Evolutionary conservation across 495 filamentous ascomycete species (phyloP).

Genomic region (Aspergillus mulundensis): DNA sequence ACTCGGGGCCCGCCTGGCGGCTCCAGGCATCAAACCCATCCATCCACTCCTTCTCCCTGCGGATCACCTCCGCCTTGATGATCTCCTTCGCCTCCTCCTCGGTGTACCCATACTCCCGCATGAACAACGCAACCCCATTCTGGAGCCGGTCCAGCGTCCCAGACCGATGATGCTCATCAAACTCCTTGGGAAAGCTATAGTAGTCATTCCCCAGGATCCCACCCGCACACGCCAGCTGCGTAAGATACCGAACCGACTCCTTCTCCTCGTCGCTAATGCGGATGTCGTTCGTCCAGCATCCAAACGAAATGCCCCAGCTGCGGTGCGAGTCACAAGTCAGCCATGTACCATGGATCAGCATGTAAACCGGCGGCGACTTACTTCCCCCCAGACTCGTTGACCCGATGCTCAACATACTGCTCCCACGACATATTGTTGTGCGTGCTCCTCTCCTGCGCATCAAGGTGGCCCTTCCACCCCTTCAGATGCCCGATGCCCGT

Average conservation of each 20-base stretch:
- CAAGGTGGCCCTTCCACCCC: neutral
- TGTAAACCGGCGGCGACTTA: neutral
- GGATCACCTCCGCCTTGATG: neutral
- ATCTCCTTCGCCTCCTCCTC: neutral
- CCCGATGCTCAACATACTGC: neutral
- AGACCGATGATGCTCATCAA: neutral
- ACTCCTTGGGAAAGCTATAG: slow-evolving; percentile 1
- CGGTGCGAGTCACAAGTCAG: neutral
- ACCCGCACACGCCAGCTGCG: neutral
- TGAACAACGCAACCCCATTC: neutral
- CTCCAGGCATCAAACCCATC: neutral
- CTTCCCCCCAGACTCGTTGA: neutral
- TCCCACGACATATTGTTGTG: neutral
- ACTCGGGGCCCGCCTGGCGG: neutral
- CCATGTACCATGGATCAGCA: neutral
- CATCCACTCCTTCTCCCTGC: neutral
- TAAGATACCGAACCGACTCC: neutral
- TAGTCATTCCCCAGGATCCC: neutral
- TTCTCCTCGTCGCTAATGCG: neutral
- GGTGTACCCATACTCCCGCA: neutral
- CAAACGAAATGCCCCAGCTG: neutral
- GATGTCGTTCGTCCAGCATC: neutral
- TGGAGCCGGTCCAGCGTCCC: neutral
- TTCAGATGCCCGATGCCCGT: neutral
- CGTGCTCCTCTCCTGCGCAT: neutral